Base-by-base conservation (phyloP, 768 basidiomycete species). In the Xerocomus brunneocitrinus region DNA sequence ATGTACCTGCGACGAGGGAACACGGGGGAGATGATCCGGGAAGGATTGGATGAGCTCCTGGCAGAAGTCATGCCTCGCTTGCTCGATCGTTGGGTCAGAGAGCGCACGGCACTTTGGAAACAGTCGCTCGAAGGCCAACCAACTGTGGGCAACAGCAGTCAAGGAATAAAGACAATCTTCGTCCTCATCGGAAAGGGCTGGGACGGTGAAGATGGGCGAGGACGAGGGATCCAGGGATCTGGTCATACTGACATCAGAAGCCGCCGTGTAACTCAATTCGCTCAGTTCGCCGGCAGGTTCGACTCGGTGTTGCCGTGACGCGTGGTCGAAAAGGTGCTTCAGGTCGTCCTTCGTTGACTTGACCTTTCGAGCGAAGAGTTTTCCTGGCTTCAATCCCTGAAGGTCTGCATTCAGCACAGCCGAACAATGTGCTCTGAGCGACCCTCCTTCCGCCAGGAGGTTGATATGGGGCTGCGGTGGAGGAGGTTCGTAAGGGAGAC, bases 341-440 rank as follows among this genome's bases (percentile, higher is more conserved):
- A 59, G 49, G 10, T 59, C 49, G 5, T 54, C 58, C 52, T 28
- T 54, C 2, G 49, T 31, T 16, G 57, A 54, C 49, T 54, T 54
- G 44, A 59, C 57, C 36, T 19, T 54, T 14, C 57, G 44, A 12
- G 41, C 51, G 2, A 58, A 31, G 24, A 54, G 46, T 24, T 50
- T 36, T 34, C 49, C 30, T 22, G 47, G 47, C 27, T 24, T 40
- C 52, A 54, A 24, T 5, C 16, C 36, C 7, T 28, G 40, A n/a
- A 50, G 40, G 27, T 59, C 53, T 5, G 39, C 27, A 3, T 32
- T 31, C 19, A 59, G 34, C 28, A 58, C 47, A 3, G 45, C 46
- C 1, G 57, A 2, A 27, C 50, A 58, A 10, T 31, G 50, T 12
- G 52, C 45, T 38, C 28, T 49, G 35, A 54, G 34, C 31, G 52